A percentile compares a stretch with the other conserved stretches of the same genome.
Conservation (phyloP, 805 yeast genomes). For the Schwanniomyces polymorphus region DNA sequence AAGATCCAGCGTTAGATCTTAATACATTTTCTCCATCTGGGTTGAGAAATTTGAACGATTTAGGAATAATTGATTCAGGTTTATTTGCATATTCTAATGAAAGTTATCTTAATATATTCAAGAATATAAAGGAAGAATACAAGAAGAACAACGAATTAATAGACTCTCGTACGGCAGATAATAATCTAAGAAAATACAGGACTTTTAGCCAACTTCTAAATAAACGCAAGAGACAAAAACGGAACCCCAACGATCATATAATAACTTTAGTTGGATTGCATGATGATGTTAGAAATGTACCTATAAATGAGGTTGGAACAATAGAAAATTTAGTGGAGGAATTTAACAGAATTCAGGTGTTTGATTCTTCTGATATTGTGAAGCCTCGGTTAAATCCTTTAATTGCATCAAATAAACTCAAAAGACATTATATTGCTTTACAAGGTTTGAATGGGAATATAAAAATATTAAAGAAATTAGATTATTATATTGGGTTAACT, state of each 20-base stretch:
- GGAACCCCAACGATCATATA: neutral
- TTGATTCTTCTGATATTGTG: slow-evolving; percentile 11
- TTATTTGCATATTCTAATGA: slow-evolving; percentile 25
- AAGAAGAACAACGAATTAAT: neutral
- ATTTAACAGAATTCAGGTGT: slow-evolving; percentile 15
- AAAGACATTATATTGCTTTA: slow-evolving; percentile 6
- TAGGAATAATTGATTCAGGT: slow-evolving; percentile 18
- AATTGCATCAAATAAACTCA: slow-evolving; percentile 4
- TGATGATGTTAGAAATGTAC: slow-evolving; percentile 1
- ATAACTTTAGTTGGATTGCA: slow-evolving; percentile 11
- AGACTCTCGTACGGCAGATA: neutral
- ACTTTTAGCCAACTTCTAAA: slow-evolving; percentile 11
- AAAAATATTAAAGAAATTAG: slow-evolving; percentile 9
- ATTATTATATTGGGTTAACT: slow-evolving; percentile 15
- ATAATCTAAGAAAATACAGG: slow-evolving; percentile 13
- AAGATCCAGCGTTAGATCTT: slow-evolving; percentile 18
- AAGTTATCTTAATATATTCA: slow-evolving; percentile 9
- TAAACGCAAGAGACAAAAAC: slow-evolving; percentile 11
- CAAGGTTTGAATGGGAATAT: slow-evolving; percentile 4
- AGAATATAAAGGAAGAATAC: neutral
- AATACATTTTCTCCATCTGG: slow-evolving; percentile 5
- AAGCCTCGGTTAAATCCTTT: neutral
- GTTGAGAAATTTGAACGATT: slow-evolving; percentile 9
- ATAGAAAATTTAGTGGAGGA: slow-evolving; percentile 14
- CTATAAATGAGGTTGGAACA: slow-evolving; percentile 20